Base-by-base conservation (phyloP, 306 rosid species). In the Quercus parvula region DNA sequence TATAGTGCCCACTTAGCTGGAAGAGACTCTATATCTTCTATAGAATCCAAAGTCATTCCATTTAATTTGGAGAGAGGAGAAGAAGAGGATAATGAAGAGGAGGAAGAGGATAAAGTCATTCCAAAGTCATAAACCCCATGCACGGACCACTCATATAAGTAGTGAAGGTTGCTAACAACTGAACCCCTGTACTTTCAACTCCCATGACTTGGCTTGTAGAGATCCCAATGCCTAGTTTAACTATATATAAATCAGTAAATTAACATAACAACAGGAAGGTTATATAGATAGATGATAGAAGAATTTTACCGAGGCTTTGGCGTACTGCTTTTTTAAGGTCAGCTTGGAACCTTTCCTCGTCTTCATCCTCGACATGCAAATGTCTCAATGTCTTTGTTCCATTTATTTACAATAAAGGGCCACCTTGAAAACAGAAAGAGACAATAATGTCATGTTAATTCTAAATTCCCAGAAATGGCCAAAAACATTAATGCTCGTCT, bases 341-440 rank as follows among this genome's bases (percentile, higher is more conserved):
- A 70, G 97, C 99, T 88, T 91, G 98, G 79, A 93, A 96, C 85
- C 93, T 87, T 87, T 96, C 91, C 85, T 96, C 99, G 73, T 91
- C 96, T 9, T 91, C 98, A 44, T 86, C 94, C 75, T 91, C 91
- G 74, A 84, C 85, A 30, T 83, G 90, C 75, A 73, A 78, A 83
- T 85, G 94, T 82, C 81, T 85, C 86, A 82, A 71, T 46, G 76
- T 79, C 81, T 73, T 89, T 71, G 88, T 59, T 76, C 86, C 91
- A 74, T 87, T 86, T 79, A 81, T 92, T 83, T 80, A 87, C 54
- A 57, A 62, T 81, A 56, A 58, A 73, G 82, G 55, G 78, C 66
- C 35, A 76, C 58, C 78, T 87, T 76, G 84, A 76, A 74, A 77
- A 24, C 75, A 84, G 27, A 84, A 35, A 58, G 14, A 51, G 75